Evolutionary conservation across 1,284 basidiomycete genomes (phyloP).

Genomic region (Ceratobasidium sp.): DNA sequence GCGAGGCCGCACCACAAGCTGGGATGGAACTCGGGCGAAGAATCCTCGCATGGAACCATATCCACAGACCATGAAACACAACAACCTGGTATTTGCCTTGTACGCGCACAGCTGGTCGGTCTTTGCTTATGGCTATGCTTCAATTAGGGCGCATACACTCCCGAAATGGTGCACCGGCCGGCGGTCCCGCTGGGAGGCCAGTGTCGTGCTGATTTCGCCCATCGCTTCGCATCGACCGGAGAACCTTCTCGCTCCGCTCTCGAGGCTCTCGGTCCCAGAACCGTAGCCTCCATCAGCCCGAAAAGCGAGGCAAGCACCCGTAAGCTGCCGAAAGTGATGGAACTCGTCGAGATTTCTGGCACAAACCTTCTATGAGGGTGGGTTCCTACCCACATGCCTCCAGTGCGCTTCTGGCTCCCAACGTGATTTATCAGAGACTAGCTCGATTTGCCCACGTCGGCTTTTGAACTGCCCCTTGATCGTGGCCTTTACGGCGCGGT

Average conservation of each 20-base stretch:
- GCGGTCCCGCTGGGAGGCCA: neutral
- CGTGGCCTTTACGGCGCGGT: constrained; percentile 17
- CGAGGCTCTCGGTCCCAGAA: constrained; percentile 30
- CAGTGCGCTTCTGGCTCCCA: constrained; percentile 29
- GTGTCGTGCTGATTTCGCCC: neutral
- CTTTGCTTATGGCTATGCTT: neutral
- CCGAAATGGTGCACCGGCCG: neutral
- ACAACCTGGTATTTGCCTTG: constrained; percentile 10
- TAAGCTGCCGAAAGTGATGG: constrained; percentile 40
- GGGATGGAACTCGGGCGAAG: constrained; percentile 29
- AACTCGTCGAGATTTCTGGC: constrained; percentile 34
- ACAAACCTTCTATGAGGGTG: constrained; percentile 26
- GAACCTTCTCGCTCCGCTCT: constrained; percentile 24
- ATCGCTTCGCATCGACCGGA: constrained; percentile 6
- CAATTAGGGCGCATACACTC: neutral
- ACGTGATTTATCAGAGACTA: constrained; percentile 35
- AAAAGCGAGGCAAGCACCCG: constrained; percentile 30
- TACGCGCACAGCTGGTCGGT: neutral
- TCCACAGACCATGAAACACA: constrained; percentile 38
- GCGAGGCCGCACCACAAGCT: constrained; percentile 29
- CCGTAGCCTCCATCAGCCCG: constrained; percentile 11
- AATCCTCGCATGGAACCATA: constrained; percentile 40
- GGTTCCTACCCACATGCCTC: constrained; percentile 44
- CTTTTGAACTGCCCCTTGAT: constrained; percentile 39
- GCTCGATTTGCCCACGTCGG: constrained; percentile 38